phyloP scores from a whole-genome alignment of 805 yeast genomes.

The Suhomyces canberraensis region DNA sequence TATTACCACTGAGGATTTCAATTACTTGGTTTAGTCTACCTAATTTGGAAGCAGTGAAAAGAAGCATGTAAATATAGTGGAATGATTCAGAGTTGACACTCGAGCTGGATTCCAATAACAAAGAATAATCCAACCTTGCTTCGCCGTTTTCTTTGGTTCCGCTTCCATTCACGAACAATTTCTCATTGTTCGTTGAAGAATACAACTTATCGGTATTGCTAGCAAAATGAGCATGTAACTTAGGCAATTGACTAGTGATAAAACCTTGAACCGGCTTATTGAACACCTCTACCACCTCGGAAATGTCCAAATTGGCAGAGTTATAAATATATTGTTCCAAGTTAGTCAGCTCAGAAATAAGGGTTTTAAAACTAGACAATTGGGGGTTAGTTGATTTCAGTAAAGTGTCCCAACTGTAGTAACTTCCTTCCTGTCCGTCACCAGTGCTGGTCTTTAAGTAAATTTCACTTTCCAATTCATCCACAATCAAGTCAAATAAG shows the following conservation, averaged over 20 bases:
- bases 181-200: background rate
- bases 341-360: conserved; percentile 32
- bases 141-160: background rate
- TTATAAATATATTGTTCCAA: conserved; percentile 55
- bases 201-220: conserved; percentile 10
- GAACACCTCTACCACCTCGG: conserved; percentile 44
- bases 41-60: conserved; percentile 56
- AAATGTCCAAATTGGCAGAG: conserved; percentile 56
- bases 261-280: conserved; percentile 30
- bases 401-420: conserved; percentile 21
- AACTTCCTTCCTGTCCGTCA: no score
- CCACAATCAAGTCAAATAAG: conserved; percentile 69
- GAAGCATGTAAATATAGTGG: conserved; percentile 49
- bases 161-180: background rate
- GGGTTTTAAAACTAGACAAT: conserved; percentile 31
- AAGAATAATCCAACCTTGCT: conserved; percentile 23
- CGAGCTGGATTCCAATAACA: conserved; percentile 28
- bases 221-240: conserved; percentile 21
- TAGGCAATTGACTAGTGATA: conserved; percentile 26
- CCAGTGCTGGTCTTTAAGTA: conserved; percentile 43
- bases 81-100: conserved; percentile 42
- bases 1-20: conserved; percentile 50
- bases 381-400: conserved; percentile 31
- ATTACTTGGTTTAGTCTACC: conserved; percentile 60
- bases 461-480: conserved; percentile 69